A percentile compares a stretch with the other conserved stretches of the same genome.
These are phyloP conservation scores for Rhizopogon rudus DNA, from an alignment of 768 basidiomycete species.

Conservation along the genomic window DNA sequence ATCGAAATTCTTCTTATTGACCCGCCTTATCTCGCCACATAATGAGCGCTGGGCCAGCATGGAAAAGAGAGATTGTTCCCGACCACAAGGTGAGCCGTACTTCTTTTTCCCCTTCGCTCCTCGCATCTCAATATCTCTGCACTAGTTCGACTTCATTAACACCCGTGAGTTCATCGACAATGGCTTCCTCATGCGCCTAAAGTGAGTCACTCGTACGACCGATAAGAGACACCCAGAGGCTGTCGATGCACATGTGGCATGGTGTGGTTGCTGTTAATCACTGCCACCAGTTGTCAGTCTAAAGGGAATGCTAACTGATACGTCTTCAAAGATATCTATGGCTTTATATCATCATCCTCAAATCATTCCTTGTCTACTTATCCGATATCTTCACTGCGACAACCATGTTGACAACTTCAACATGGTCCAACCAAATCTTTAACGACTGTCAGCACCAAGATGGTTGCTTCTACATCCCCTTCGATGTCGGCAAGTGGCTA, in stretches of 20 bases:
- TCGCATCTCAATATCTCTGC: not conserved
- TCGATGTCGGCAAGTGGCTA: constrained; percentile 89
- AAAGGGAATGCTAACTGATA: constrained; percentile 6
- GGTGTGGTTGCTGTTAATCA: not conserved
- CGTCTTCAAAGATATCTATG: constrained; percentile 71
- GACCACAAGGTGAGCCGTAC: constrained; percentile 85
- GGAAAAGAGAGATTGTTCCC: constrained; percentile 96
- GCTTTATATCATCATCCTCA: constrained; percentile 90
- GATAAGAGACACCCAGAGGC: not conserved
- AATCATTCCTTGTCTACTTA: constrained; percentile 93
- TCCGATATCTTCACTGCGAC: constrained; percentile 97
- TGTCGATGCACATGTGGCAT: no score
- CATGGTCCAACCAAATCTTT: constrained; percentile 93
- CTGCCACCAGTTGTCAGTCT: not conserved
- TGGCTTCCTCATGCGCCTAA: constrained; percentile 79
- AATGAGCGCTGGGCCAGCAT: constrained; percentile 60
- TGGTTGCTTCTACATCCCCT: constrained; percentile 83
- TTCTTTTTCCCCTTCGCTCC: not conserved
- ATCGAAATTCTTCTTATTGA: constrained; percentile 19
- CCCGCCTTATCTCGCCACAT: constrained; percentile 4
- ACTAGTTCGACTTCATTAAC: constrained; percentile 95
- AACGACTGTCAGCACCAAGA: constrained; percentile 57
- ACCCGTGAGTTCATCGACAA: constrained; percentile 89
- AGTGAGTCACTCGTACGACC: constrained; percentile 43
- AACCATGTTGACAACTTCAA: constrained; percentile 88